Base-by-base conservation (phyloP, 2,329 filamentous ascomycete species). In the Arthrobotrys pseudoclavata region DNA sequence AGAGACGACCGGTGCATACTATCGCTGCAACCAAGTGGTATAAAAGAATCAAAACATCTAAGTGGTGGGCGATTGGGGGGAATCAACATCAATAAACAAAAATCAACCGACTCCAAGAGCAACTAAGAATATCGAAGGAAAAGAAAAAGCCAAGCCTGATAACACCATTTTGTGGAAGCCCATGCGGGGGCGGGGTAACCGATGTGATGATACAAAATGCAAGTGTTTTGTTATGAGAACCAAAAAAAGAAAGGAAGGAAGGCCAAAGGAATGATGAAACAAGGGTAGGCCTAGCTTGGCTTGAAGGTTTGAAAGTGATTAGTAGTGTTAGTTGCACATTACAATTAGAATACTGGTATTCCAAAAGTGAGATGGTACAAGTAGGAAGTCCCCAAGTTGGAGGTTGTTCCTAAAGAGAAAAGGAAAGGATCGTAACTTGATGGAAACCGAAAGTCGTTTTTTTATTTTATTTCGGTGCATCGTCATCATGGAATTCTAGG, bases 131-230 rank as follows among this genome's bases (percentile, higher is more conserved):
- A 37, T 42, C 20, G 6, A 68, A 57, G 45, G 24, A 31, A 37
- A 72, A 42, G 34, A 40, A 57, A 37, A 76, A 69, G 57, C 40
- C 45, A 69, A 69, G 52, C 42, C 61, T 47, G 68, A 68, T 50
- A 77, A 77, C 74, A 71, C 67, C 74, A 45, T 77, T 77, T 67
- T 77, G 74, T 71, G 40, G 42, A 52, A 52, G 50, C 48, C 42
- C 24, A 40, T 50, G 60, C 37, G 31, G 20, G 40, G 57, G 55
- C 37, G n/a, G 40, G 62, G 37, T 70, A 77, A 71, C 53, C 52
- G 18, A 71, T 71, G 42, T 55, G 50, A 71, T 77, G 34, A 55
- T 71, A 71, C 67, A 77, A 22, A 45, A 77, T 68, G 67, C 61
- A 48, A 70, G 20, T 48, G 18, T 53, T 63, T 52, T 52, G 34